Conservation (phyloP, 2,329 filamentous ascomycete genomes). For the Amesomyces nigricolor region DNA sequence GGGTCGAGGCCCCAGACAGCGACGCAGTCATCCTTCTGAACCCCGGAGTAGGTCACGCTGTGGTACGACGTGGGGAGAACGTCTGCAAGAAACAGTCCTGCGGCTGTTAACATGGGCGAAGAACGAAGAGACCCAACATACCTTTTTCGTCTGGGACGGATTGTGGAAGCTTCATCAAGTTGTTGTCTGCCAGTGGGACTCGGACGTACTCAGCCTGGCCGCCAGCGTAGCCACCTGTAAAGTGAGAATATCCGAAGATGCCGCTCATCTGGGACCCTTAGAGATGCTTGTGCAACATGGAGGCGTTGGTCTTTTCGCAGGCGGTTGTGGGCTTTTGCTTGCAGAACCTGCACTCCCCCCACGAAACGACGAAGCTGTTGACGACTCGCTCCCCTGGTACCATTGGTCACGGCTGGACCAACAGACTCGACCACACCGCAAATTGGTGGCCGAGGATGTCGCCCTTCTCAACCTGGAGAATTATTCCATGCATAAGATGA, state of each 20-base stretch:
- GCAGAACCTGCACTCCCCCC: conserved; percentile 53
- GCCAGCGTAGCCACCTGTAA: conserved; percentile 62
- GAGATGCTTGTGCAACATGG: conserved; percentile 55
- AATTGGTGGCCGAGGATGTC: conserved; percentile 20
- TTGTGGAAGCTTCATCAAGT: conserved; percentile 58
- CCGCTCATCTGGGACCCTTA: conserved; percentile 46
- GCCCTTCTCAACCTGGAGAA: conserved; percentile 13
- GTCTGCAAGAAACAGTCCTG: conserved; percentile 56
- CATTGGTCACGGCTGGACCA: conserved; percentile 10
- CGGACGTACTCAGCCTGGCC: conserved; percentile 62
- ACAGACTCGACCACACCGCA: conserved; percentile 12
- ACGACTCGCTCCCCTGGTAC: conserved; percentile 16
- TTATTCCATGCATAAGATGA: conserved; percentile 15
- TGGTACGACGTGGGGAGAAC: conserved; percentile 60
- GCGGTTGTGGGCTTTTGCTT: conserved; percentile 52
- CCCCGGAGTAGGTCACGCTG: conserved; percentile 57
- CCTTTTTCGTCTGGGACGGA: conserved; percentile 59
- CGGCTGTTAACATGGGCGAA: background rate
- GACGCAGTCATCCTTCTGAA: conserved; percentile 57
- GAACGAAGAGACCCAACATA: background rate
- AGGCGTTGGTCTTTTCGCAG: conserved; percentile 57
- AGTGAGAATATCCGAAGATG: conserved; percentile 52
- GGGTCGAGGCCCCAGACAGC: conserved; percentile 62
- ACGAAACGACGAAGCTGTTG: conserved; percentile 25
- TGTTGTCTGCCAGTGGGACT: conserved; percentile 60